phyloP scores from a whole-genome alignment of 2,329 filamentous ascomycete species.

The Penicillium sp. region DNA sequence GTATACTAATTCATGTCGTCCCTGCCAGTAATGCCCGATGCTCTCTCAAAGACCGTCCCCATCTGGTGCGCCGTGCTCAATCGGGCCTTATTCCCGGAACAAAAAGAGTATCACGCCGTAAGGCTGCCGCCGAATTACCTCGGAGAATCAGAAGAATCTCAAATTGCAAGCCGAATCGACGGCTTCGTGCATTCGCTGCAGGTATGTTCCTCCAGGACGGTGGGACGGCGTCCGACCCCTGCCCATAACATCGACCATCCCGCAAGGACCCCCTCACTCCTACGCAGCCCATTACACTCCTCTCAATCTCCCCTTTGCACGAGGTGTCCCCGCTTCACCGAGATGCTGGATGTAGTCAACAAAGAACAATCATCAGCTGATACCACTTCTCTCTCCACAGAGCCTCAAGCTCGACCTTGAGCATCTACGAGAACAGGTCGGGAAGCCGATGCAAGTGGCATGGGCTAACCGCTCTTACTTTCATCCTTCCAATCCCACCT shows the following conservation, averaged over 20 bases:
- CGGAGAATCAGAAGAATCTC: constrained; percentile 67
- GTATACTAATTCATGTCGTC: no score
- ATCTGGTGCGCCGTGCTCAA: constrained; percentile 92
- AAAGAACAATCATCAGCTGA: no score
- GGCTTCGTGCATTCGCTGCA: constrained; percentile 48
- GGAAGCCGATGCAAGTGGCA: constrained; percentile 67
- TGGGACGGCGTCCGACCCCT: background rate
- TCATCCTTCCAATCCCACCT: constrained; percentile 41
- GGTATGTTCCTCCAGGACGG: constrained; percentile 19
- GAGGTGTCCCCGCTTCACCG: no score
- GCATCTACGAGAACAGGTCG: constrained; percentile 50
- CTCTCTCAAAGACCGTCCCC: constrained; percentile 85
- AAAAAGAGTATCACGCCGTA: constrained; percentile 48
- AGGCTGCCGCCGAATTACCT: constrained; percentile 68
- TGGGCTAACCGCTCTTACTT: constrained; percentile 70
- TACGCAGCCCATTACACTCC: background rate
- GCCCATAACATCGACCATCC: background rate
- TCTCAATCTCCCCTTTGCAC: background rate
- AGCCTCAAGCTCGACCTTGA: constrained; percentile 57
- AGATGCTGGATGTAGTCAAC: no score
- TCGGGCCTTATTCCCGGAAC: constrained; percentile 62
- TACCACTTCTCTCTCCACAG: constrained; percentile 15
- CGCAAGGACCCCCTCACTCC: background rate
- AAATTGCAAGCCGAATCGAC: constrained; percentile 63
- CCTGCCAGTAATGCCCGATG: constrained; percentile 73